Conservation (phyloP, 805 yeast species). For the Allodekkera sacchari region DNA sequence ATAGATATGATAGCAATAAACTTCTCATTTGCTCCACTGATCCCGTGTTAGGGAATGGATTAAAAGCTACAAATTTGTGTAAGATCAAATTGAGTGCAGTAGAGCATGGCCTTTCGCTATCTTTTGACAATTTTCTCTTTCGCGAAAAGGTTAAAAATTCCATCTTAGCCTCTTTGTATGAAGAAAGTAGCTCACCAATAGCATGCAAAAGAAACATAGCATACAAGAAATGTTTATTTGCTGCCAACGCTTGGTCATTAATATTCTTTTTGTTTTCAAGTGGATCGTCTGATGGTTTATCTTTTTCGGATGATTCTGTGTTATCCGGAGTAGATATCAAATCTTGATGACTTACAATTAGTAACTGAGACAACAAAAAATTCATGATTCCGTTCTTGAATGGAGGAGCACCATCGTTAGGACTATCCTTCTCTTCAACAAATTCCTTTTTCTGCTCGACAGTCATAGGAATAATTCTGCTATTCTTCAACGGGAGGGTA, state of each 20-base stretch:
- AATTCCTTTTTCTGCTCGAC: conserved; percentile 17
- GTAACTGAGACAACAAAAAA: conserved; percentile 54
- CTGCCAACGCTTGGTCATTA: conserved; percentile 21
- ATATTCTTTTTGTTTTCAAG: conserved; percentile 17
- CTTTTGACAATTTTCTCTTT: conserved; percentile 29
- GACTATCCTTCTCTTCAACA: conserved; percentile 11
- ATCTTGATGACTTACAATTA: conserved; percentile 30
- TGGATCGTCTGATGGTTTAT: conserved; percentile 8
- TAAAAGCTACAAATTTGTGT: conserved; percentile 61
- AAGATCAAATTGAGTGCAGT: conserved; percentile 71
- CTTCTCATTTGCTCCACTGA: conserved; percentile 39
- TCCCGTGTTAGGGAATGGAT: conserved; percentile 29
- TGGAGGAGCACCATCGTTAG: conserved; percentile 10
- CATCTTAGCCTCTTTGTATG: conserved; percentile 73
- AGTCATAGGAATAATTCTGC: conserved; percentile 12
- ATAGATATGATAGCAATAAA: conserved; percentile 49
- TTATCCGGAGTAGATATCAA: conserved; percentile 14
- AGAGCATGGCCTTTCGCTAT: conserved; percentile 55
- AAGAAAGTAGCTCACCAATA: conserved; percentile 61
- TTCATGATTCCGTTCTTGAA: conserved; percentile 51
- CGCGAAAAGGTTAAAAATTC: conserved; percentile 76
- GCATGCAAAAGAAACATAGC: conserved; percentile 61
- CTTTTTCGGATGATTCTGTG: conserved; percentile 11
- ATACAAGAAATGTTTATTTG: conserved; percentile 54
- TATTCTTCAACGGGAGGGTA: conserved; percentile 13